Evolutionary conservation across 2,329 filamentous ascomycete genomes (phyloP).

Genomic region (Chrysosporium queenslandicum): DNA sequence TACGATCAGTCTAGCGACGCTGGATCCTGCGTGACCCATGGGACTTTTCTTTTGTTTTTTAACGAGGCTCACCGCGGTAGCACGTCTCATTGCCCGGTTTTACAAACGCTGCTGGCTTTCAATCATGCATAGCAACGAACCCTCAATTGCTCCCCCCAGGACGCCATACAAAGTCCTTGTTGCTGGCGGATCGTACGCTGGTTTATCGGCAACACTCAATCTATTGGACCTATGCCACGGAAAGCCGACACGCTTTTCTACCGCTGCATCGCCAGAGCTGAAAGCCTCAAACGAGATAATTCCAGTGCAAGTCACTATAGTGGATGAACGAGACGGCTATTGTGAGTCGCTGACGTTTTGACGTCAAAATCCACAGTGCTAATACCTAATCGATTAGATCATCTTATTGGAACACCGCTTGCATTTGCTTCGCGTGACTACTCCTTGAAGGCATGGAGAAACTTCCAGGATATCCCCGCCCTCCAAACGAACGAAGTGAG

Average conservation of each 20-base stretch:
- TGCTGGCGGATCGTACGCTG: constrained; percentile 61
- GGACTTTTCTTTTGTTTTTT: constrained; percentile 1
- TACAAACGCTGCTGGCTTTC: constrained; percentile 2
- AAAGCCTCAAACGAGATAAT: constrained; percentile 31
- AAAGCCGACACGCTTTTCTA: constrained; percentile 36
- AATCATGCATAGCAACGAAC: constrained; percentile 2
- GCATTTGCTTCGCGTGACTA: constrained; percentile 56
- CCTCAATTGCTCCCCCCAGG: background rate
- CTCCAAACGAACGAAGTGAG: constrained; percentile 53
- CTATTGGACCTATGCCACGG: constrained; percentile 56
- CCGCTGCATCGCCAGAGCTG: constrained; percentile 14
- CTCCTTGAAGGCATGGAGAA: constrained; percentile 59
- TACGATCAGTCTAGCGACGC: background rate
- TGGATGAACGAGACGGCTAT: constrained; percentile 65
- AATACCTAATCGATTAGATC: constrained; percentile 42
- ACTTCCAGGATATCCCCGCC: constrained; percentile 56
- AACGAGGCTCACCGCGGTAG: background rate
- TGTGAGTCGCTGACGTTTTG: constrained; percentile 42
- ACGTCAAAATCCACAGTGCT: background rate
- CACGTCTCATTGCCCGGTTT: background rate
- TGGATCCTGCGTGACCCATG: background rate
- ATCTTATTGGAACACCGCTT: constrained; percentile 65
- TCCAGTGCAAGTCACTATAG: constrained; percentile 56
- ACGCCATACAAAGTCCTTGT: constrained; percentile 48
- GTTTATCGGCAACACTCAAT: constrained; percentile 56